These are phyloP conservation scores for Pythium utonaiense DNA, from an alignment of 352 stramenopile species.

Conservation along the genomic window DNA sequence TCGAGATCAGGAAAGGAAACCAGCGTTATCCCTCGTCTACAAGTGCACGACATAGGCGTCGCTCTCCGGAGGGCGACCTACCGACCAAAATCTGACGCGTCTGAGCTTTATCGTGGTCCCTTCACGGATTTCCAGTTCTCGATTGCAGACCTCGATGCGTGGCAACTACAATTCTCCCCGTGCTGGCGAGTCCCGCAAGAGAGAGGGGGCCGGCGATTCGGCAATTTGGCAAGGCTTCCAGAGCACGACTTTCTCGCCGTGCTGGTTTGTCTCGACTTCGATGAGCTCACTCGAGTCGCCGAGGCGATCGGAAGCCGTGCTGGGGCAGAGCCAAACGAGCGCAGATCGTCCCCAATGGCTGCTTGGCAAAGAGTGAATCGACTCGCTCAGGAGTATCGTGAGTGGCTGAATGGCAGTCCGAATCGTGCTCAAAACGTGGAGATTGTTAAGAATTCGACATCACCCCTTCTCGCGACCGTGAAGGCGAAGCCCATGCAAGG, in stretches of 20 bases:
- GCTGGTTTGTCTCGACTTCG: constrained; percentile 18
- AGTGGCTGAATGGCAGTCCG: neutral
- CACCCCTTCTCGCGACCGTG: constrained; percentile 7
- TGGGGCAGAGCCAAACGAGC: neutral
- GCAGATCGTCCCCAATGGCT: constrained; percentile 11
- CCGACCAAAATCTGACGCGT: constrained; percentile 15
- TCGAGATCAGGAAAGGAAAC: neutral
- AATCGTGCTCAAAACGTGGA: neutral
- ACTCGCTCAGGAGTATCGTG: constrained; percentile 12
- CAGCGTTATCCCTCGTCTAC: constrained; percentile 1
- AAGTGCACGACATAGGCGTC: neutral
- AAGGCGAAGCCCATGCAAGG: neutral
- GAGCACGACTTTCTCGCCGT: constrained; percentile 19
- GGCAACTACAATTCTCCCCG: constrained; percentile 4
- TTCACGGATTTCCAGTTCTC: constrained; percentile 20
- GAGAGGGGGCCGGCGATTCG: constrained; percentile 2
- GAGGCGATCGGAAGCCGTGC: constrained; percentile 1
- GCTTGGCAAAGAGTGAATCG: constrained; percentile 23
- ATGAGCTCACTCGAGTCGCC: constrained; percentile 4
- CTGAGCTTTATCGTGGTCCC: neutral
- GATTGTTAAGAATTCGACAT: neutral
- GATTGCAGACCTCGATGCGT: constrained; percentile 3
- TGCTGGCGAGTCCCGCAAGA: neutral
- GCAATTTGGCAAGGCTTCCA: constrained; percentile 9
- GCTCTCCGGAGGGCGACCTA: constrained; percentile 7